Evolutionary conservation across 2,329 filamentous ascomycete species (phyloP).

Genomic region (Alternaria arbusti): DNA sequence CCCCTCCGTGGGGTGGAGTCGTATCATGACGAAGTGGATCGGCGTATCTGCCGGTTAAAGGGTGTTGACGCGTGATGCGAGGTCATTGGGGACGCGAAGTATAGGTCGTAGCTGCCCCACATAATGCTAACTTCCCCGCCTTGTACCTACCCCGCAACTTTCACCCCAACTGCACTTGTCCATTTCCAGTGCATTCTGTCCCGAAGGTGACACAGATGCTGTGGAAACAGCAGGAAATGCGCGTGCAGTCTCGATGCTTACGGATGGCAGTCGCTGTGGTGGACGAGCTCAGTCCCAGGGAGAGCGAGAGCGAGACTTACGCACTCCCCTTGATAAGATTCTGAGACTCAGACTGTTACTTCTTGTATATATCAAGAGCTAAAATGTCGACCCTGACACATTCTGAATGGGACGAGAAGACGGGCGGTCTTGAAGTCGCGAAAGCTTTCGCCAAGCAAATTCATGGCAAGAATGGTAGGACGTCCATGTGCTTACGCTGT

Average conservation of each 20-base stretch:
- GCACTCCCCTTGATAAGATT: not conserved
- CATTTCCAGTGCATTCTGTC: not conserved
- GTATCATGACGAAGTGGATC: conserved; percentile 6
- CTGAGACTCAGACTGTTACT: not conserved
- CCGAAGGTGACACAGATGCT: not conserved
- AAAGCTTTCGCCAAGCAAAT: conserved; percentile 37
- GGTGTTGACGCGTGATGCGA: conserved; percentile 15
- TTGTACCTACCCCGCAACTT: conserved; percentile 31
- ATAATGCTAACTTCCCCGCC: conserved; percentile 25
- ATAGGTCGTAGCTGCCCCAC: conserved; percentile 25
- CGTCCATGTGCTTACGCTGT: rapidly evolving
- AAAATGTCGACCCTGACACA: conserved; percentile 38
- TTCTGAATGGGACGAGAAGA: conserved; percentile 41
- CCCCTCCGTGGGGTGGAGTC: not conserved
- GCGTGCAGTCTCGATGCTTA: not conserved
- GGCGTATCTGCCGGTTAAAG: conserved; percentile 23
- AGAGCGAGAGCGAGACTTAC: not conserved
- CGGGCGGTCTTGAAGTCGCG: conserved; percentile 40
- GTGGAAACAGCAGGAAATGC: not conserved
- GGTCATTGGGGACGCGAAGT: conserved; percentile 3
- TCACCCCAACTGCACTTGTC: conserved; percentile 1
- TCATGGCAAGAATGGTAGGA: conserved; percentile 33
- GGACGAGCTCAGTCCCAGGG: not conserved
- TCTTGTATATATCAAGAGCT: rapidly evolving
- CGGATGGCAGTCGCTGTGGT: not conserved